Base-by-base conservation (phyloP, 495 filamentous ascomycete genomes). In the Staphylotrichum longicolle region DNA sequence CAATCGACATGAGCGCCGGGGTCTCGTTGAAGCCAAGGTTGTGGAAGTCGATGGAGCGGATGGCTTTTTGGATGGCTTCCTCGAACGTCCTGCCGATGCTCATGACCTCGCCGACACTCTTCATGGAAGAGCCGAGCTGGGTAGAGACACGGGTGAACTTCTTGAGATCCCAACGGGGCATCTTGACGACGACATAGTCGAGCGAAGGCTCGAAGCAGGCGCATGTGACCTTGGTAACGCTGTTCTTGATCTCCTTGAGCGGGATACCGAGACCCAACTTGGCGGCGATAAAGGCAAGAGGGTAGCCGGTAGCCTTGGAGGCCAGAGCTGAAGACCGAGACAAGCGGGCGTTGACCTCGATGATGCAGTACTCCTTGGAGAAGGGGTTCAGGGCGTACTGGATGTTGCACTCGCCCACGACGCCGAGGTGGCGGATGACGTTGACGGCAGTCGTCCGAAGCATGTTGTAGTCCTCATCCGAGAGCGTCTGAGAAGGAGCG, bases 91-190 rank as follows among this genome's bases (percentile, higher is more conserved):
- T 80, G 59, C 94, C 94, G 68, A 98, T 97, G 68, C 89, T 92
- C 94, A 98, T 98, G 58, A 98, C 94, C 73, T 98, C 94, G 68
- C 94, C 94, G 48, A 98, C 92, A 81, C 91, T 96, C 89, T 98
- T 98, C 94, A 98, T 98, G 12, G 94, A 97, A 7, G 94, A 98
- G 40, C 89, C 91, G 7, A 98, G 86, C 75, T 92, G 86, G 4
- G 91, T 97, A 7, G 93, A 97, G 20, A 98, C 94, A 58, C 94
- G 87, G 34, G 89, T 93, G 77, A 98, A 98, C 75, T 98, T 98
- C 81, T 98, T 98, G 63, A 98, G 75, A 77, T 98, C 94, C 94
- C 94, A 98, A 62, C 94, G 84, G 20, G 94, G 94, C 76, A 98
- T 98, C 82, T 98, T 98, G 58, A 98, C 94, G 32, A 98, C 94